A percentile compares a stretch with the other conserved stretches of the same genome.
phyloP scores from a whole-genome alignment of 2,329 filamentous ascomycete genomes.

The Exophiala alcalophila region DNA sequence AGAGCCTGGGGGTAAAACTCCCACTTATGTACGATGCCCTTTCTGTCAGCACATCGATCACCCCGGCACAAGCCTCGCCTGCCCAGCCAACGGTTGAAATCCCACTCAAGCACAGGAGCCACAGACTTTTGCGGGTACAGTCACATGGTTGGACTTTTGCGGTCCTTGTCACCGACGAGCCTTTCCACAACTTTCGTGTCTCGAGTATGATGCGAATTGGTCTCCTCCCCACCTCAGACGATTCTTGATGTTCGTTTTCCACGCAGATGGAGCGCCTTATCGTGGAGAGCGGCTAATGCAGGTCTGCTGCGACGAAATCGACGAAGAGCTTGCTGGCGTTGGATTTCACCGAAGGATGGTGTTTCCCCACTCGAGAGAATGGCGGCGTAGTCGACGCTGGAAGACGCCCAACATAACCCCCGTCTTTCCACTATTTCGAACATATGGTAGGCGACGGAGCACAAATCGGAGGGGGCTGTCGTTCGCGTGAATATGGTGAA shows the following conservation, averaged over 20 bases:
- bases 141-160: neutral
- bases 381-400: slow-evolving; percentile 50
- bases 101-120: too few species aligned
- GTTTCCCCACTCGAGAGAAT: slow-evolving; percentile 39
- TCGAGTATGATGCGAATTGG: slow-evolving; percentile 72
- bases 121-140: too few species aligned
- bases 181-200: slow-evolving; percentile 56
- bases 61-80: too few species aligned
- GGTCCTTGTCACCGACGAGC: slow-evolving; percentile 27
- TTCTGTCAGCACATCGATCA: too few species aligned
- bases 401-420: slow-evolving; percentile 53
- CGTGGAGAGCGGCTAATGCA: slow-evolving; percentile 68
- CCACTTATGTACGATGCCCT: too few species aligned
- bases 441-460: slow-evolving; percentile 30
- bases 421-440: slow-evolving; percentile 50
- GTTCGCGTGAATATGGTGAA: slow-evolving; percentile 29
- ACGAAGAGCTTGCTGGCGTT: slow-evolving; percentile 49
- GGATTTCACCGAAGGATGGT: slow-evolving; percentile 32
- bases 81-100: too few species aligned
- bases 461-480: slow-evolving; percentile 21
- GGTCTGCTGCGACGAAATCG: slow-evolving; percentile 65
- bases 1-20: too few species aligned
- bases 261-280: slow-evolving; percentile 59
- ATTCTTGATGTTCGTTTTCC: slow-evolving; percentile 71
- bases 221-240: slow-evolving; percentile 54